Base-by-base conservation (phyloP, 495 filamentous ascomycete species). In the Tuber melanosporum region DNA sequence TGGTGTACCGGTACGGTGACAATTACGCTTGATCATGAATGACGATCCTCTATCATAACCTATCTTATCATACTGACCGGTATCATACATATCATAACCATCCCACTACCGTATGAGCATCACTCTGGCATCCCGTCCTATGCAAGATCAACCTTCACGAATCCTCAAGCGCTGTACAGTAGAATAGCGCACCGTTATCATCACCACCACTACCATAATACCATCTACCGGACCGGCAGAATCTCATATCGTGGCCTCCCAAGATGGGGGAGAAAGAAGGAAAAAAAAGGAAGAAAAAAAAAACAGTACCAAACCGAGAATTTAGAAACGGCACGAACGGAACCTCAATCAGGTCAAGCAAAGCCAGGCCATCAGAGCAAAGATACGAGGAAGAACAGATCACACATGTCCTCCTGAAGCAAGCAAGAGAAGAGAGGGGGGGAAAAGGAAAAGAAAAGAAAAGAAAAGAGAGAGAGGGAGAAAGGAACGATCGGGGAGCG, bases 301-400 rank as follows among this genome's bases (percentile, higher is more conserved):
- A n/a, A n/a, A 62, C 12, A 62, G 52, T 15, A 26, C 52, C 52
- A 62, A 62, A 15, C 52, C 52, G 52, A 62, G 52, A 15, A 32
- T 62, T 62, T 36, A 36, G 14, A 66, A 66, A 66, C 57, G 57
- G 57, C 57, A 66, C 57, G 57, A 26, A 66, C 57, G 17, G 26
- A 66, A 66, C 26, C 57, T 66, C 26, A 19, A 66, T 66, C 26
- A 66, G 57, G 57, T 66, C 57, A 66, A 66, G 26, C 57, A 66
- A 36, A 66, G 12, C 57, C 14, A 66, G 57, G 57, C 57, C 57
- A 36, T 19, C 14, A 36, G 22, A 52, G 14, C 57, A 66, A 36
- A 36, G 57, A 17, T 36, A 36, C 57, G 26, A 66, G 57, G 12
- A 66, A 36, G 26, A 15, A 66, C 26, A 14, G 57, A 19, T 26